A percentile compares a stretch with the other conserved stretches of the same genome.
Conservation (phyloP, 2,329 filamentous ascomycete species). For the Trichoderma polysporum region DNA sequence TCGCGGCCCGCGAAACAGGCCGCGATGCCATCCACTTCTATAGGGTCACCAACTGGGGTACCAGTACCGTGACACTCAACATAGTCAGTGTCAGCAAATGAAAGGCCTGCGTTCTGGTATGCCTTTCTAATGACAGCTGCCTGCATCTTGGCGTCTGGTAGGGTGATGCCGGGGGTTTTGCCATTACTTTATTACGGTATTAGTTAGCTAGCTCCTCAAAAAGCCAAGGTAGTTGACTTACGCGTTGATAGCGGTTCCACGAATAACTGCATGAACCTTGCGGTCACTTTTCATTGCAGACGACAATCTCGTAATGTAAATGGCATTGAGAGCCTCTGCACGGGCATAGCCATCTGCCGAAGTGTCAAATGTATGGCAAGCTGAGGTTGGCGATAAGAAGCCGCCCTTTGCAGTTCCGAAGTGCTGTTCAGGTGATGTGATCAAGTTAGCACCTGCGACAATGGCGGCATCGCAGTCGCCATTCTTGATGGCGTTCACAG, state of each 20-base stretch:
- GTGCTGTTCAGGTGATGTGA: conserved; percentile 28
- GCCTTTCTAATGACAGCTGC: conserved; percentile 38
- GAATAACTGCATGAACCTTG: conserved; percentile 24
- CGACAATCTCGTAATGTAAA: conserved; percentile 33
- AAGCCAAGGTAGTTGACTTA: background rate
- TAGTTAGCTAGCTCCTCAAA: fast-evolving
- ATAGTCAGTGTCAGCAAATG: conserved; percentile 22
- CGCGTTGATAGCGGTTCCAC: conserved; percentile 23
- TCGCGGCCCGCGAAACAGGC: conserved; percentile 21
- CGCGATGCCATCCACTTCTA: conserved; percentile 48
- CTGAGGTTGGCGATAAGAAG: conserved; percentile 22
- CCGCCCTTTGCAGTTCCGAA: conserved; percentile 24
- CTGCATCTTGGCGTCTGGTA: conserved; percentile 27
- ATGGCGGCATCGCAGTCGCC: conserved; percentile 36
- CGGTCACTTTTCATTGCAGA: conserved; percentile 30
- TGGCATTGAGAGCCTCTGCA: conserved; percentile 31
- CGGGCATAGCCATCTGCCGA: conserved; percentile 36
- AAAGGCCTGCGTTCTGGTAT: conserved; percentile 6
- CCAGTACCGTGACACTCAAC: conserved; percentile 54
- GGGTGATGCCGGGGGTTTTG: conserved; percentile 27
- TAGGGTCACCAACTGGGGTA: conserved; percentile 52
- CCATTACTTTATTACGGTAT: conserved; percentile 23
- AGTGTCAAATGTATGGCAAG: conserved; percentile 35
- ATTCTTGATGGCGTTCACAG: conserved; percentile 32
- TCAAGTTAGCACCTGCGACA: conserved; percentile 37